phyloP scores from a whole-genome alignment of 1,284 basidiomycete species.

The Leccinum subspadiceum region DNA sequence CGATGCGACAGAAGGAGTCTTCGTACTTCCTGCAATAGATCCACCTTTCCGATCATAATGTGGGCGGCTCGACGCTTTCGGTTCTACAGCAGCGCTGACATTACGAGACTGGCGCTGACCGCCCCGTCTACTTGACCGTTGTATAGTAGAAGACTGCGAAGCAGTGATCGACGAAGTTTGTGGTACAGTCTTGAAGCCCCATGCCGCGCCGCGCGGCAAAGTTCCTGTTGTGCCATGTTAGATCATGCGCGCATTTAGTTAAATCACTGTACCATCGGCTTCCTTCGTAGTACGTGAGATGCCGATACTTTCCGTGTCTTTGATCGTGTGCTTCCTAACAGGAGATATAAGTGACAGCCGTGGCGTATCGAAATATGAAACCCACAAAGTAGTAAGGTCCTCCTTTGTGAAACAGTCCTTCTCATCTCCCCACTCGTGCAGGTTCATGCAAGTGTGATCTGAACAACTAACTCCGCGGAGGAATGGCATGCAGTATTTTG shows the following conservation, averaged over 20 bases:
- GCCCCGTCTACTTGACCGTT: conserved; percentile 43
- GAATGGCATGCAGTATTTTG: conserved; percentile 97
- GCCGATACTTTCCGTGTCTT: conserved; percentile 69
- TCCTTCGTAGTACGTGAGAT: conserved; percentile 51
- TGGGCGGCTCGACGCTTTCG: conserved; percentile 34
- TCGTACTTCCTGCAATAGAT: conserved; percentile 32
- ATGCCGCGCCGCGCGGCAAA: conserved; percentile 80
- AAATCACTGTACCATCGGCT: conserved; percentile 51
- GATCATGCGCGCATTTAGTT: background rate
- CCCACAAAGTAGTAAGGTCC: conserved; percentile 84
- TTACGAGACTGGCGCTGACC: conserved; percentile 41
- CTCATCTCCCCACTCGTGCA: conserved; percentile 98
- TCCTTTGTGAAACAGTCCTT: conserved; percentile 96
- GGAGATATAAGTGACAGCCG: conserved; percentile 17
- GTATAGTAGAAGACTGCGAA: conserved; percentile 27
- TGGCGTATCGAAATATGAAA: conserved; percentile 21
- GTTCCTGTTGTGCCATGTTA: conserved; percentile 34
- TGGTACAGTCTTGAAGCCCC: conserved; percentile 60
- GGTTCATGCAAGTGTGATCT: conserved; percentile 88
- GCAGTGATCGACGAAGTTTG: conserved; percentile 20
- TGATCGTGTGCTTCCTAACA: conserved; percentile 81
- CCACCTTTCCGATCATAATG: conserved; percentile 40
- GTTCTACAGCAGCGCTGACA: conserved; percentile 34
- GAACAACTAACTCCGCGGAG: conserved; percentile 85
- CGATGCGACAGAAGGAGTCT: conserved; percentile 52